Conservation (phyloP, 352 stramenopile genomes). For the Plasmopara viticola region DNA sequence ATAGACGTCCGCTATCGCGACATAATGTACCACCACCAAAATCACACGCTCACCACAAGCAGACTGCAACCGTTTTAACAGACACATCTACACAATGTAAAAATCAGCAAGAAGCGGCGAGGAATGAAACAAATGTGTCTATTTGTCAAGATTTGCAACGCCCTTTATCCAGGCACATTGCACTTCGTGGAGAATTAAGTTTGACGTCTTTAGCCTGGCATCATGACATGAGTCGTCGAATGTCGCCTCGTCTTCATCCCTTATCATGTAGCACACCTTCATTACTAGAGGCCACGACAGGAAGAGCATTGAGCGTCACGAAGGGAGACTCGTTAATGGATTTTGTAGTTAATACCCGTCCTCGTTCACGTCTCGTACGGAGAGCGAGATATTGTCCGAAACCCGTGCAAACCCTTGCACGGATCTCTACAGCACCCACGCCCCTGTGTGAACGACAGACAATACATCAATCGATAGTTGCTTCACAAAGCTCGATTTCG, state of each 20-base stretch:
- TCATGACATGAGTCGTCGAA: slow-evolving; percentile 1
- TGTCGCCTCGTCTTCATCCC: slow-evolving; percentile 14
- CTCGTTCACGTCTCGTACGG: slow-evolving; percentile 48
- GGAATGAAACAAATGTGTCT: not conserved
- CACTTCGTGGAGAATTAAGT: slow-evolving; percentile 30
- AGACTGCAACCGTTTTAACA: not conserved
- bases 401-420: slow-evolving; percentile 25
- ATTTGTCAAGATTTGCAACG: slow-evolving; percentile 1
- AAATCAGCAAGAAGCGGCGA: slow-evolving; percentile 20
- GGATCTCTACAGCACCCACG: slow-evolving; percentile 27
- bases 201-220: slow-evolving; percentile 15
- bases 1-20: slow-evolving; percentile 5
- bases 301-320: not conserved
- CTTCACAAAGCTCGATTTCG: not conserved
- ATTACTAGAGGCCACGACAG: slow-evolving; percentile 7
- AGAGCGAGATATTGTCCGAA: slow-evolving; percentile 30
- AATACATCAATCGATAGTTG: slow-evolving; percentile 1
- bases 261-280: slow-evolving; percentile 6
- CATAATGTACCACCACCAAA: slow-evolving; percentile 7
- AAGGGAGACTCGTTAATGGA: slow-evolving; percentile 16
- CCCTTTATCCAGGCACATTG: slow-evolving; percentile 26
- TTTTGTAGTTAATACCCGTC: slow-evolving; percentile 32
- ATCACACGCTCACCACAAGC: not conserved
- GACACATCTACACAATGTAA: slow-evolving; percentile 10
- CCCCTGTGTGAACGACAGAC: slow-evolving; percentile 6